Conservation (phyloP, 768 basidiomycete genomes). For the Boletus reticulatus region DNA sequence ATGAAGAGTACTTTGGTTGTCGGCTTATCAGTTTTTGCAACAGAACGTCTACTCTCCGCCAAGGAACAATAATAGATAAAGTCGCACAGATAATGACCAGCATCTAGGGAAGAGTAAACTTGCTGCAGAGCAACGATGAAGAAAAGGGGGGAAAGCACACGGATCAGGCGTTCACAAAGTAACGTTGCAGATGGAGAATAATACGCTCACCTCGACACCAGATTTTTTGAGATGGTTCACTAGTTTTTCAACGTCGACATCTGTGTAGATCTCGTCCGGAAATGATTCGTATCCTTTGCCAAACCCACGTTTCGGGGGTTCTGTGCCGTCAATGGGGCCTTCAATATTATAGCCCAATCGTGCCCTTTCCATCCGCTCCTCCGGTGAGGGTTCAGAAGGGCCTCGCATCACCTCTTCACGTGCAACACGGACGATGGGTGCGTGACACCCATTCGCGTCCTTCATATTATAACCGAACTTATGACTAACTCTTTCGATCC, state of each 20-base stretch:
- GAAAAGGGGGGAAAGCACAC: not conserved
- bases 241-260: constrained; percentile 35
- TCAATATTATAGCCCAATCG: constrained; percentile 31
- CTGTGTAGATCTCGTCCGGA: constrained; percentile 35
- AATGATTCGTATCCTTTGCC: constrained; percentile 37
- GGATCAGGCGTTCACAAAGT: constrained; percentile 5
- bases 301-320: constrained; percentile 35
- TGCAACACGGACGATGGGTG: constrained; percentile 39
- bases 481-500: constrained; percentile 65
- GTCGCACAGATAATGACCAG: constrained; percentile 75
- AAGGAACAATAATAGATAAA: constrained; percentile 77
- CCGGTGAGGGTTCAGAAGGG: constrained; percentile 23
- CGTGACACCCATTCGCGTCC: constrained; percentile 57
- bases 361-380: constrained; percentile 28
- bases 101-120: constrained; percentile 72
- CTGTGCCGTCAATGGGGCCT: constrained; percentile 24
- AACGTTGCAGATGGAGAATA: not conserved
- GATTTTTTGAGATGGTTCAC: constrained; percentile 34
- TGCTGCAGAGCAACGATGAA: constrained; percentile 37
- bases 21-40: constrained; percentile 31
- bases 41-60: constrained; percentile 56
- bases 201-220: constrained; percentile 31
- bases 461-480: constrained; percentile 70
- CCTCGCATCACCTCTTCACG: constrained; percentile 23
- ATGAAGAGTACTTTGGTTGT: constrained; percentile 56